phyloP scores from a whole-genome alignment of 2,329 filamentous ascomycete genomes.

The Scedosporium boydii region DNA sequence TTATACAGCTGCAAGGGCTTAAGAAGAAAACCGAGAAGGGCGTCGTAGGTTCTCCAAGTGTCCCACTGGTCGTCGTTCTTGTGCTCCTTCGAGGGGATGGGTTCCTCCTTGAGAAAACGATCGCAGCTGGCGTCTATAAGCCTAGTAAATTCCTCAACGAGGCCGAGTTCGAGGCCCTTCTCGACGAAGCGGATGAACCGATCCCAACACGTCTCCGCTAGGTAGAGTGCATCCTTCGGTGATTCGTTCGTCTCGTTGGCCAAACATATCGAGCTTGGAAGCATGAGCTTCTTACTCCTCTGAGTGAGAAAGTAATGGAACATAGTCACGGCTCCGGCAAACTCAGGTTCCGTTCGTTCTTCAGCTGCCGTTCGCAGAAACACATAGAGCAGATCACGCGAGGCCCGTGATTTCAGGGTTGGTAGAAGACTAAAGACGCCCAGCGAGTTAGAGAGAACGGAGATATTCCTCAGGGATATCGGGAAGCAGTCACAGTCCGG shows the following conservation, averaged over 20 bases:
- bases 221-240: neutral
- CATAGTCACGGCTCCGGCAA: neutral
- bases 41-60: neutral
- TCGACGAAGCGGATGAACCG: neutral
- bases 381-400: neutral
- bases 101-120: constrained; percentile 13
- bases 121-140: constrained; percentile 15
- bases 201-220: no score
- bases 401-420: neutral
- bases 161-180: constrained; percentile 20
- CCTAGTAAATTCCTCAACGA: constrained; percentile 20
- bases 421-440: neutral
- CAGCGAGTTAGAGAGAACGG: no score
- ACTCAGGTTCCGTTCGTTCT: neutral
- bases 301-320: neutral
- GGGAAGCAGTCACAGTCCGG: neutral
- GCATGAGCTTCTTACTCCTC: neutral
- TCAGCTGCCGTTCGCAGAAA: neutral
- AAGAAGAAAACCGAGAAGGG: neutral
- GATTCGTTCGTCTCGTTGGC: neutral
- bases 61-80: neutral
- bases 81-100: constrained; percentile 5
- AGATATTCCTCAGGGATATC: no score
- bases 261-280: neutral
- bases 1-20: neutral